Base-by-base conservation (phyloP, 1,284 basidiomycete genomes). In the Irpex sp. region DNA sequence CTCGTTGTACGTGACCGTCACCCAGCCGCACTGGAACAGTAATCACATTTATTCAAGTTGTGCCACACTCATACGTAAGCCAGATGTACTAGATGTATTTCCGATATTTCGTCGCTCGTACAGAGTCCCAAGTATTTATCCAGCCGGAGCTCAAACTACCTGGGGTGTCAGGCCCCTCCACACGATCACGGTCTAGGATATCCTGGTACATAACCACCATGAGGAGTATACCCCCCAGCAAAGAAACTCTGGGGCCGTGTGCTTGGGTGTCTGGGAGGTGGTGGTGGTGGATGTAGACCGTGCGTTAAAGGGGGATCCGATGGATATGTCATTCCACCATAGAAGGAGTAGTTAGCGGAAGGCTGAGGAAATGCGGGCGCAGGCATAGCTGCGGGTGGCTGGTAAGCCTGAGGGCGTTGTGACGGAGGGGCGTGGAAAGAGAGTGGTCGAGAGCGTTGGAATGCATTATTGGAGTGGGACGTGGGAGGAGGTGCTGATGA, bases 241-340 rank as follows among this genome's bases (percentile, higher is more conserved):
- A 59, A 63, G 38, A 47, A 63, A 31, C 62, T 63, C 38, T 51
- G 38, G 3, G 62, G 62, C 38, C 31, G 62, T 8, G 57, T 9
- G 5, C 26, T 44, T 3, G 62, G 56, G 57, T 51, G 57, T 17
- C 15, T 31, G 5, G 57, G 57, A 13, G 61, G 61, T 1, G 61
- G 56, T 17, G 13, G 54, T 31, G 54, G 21, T 3, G 54, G 11
- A 17, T 26, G 8, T 17, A 8, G 8, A 5, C 40, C 2, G 15
- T 44, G 40, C 9, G 5, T 52, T 37, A 26, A 13, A 26, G 26
- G 26, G 5, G 19, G 26, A 40, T 48, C 26, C 19, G 4, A 13
- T 8, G 44, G 61, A 52, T 57, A 57, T 36, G 54, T 31, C 37
- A 21, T n/a, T 15, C 54, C 52, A 26, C 38, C 44, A 38, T 61